Evolutionary conservation across 306 rosid genomes (phyloP), one percentile per base, ranked within the genome.

Genomic region (Echinosophora koreensis): DNA sequence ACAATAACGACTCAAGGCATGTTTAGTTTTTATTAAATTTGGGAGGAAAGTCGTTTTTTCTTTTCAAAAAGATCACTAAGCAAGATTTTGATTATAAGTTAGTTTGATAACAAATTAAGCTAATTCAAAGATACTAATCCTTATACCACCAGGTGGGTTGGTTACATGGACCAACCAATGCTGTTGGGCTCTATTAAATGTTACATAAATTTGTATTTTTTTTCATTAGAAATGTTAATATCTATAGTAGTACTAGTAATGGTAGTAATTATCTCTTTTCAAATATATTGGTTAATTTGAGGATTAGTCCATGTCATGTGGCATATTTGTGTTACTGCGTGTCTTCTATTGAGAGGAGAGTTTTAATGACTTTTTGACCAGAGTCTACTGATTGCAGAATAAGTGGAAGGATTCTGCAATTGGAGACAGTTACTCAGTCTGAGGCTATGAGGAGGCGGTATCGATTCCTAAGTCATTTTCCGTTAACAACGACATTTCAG

Each of bases 391-490:
- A 73, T 77, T 85, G 81, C 90, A 95, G 98, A 87, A 86, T 92
- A 63, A 84, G 83, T 79, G 98, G 98, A 77, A 95, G 75, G 86
- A 86, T 92, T 79, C 79, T 95, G 81, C 93, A 95, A 42, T 82
- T 92, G 81, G 97, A 95, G 79, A 86, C 91, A 0, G 85, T 87
- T 76, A 89, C 97, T 69, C 98, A 95, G 74, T 87, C 97, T 1
- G 97, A 95, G 84, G 97, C 96, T 50, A 79, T 87, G 67, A 90
- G 98, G 80, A 95, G 87, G 90, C 96, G 97, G 5, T 90, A 90
- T 66, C 92, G 90, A 52, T 95, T 81, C 76, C 75, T 95, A 46
- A 92, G 98, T 84, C 97, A 95, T 84, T 92, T 95, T 86, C 92
- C 98, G 6, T 81, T 95, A 61, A 95, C 98, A 47, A 88, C 98